A percentile compares a stretch with the other conserved stretches of the same genome.
Conservation (phyloP, 179 eudicot species). For the Beta macrorhiza region DNA sequence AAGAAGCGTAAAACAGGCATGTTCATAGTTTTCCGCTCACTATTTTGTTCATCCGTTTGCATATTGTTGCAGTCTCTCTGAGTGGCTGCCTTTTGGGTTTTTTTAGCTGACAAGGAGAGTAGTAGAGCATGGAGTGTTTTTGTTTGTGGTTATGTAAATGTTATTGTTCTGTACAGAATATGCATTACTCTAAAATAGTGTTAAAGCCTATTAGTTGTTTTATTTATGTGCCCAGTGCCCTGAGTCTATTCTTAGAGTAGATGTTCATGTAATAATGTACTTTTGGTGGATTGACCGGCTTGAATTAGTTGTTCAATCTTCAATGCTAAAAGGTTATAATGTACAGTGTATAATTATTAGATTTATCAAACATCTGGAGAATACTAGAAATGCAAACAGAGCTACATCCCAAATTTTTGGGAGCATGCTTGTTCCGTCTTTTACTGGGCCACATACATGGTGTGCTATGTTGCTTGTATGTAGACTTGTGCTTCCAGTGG, state of each 20-base stretch:
- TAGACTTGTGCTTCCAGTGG: neutral
- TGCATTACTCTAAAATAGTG: neutral
- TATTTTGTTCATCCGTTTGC: neutral
- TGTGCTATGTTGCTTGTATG: neutral
- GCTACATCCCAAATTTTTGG: neutral
- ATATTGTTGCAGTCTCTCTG: neutral
- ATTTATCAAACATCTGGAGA: neutral
- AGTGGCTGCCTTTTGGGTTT: neutral
- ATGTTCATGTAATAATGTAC: neutral
- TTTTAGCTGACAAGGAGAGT: conserved; percentile 1
- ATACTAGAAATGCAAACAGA: neutral
- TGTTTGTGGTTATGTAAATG: neutral
- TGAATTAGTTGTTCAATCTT: neutral
- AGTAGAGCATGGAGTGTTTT: neutral
- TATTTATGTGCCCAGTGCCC: neutral
- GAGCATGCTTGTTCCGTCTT: neutral
- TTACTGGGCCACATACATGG: neutral
- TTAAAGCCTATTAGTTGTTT: neutral
- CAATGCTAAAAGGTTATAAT: neutral
- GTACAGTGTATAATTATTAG: neutral
- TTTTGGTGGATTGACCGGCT: neutral
- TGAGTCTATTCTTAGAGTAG: neutral
- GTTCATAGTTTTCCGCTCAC: conserved; percentile 18
- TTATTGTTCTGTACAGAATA: neutral
- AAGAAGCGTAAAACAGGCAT: conserved; percentile 86